Base-by-base conservation (phyloP, 2,329 filamentous ascomycete genomes). In the Sporothrix phasma region DNA sequence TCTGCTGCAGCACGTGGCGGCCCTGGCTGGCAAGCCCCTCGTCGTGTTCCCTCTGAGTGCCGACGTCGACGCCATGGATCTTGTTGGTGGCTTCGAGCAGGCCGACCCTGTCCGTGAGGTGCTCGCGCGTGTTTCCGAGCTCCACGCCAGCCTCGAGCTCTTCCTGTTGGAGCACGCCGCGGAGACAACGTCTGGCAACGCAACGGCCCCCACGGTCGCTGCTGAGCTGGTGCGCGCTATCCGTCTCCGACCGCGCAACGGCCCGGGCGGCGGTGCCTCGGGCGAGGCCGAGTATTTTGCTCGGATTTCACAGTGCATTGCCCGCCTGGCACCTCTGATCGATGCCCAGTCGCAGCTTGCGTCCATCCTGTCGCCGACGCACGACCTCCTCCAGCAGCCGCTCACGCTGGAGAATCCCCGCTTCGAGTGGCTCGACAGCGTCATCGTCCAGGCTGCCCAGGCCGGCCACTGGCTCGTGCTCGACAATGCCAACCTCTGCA, bases 401-500 rank as follows among this genome's bases (percentile, higher is more conserved):
- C 76, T 81, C 37, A 76, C 79, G 2, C 81, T 90, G 26, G 84
- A 87, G 24, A 87, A 88, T 67, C 90, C 92, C 24, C 87, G 88
- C 2, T 99, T 99, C 72, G 91, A 96, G 74, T 99, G 94, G 94
- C 85, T 96, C 1, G 93, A 99, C 73, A 94, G 95, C 64, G 84
- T 95, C 56, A 86, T 99, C 49, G 88, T 97, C 56, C 88, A 92
- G 70, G 93, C 94, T 47, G 80, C 97, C 11, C 83, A 95, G 71
- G 80, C 88, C 69, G 94, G 94, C 15, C 84, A 92, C 66, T 99
- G 94, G 94, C 80, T 99, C 19, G 87, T 99, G 11, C 84, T 99
- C 24, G 94, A 99, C 75, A 97, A 99, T 74, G 94, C 95, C 66
- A 99, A 99, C 71, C 82, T 99, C 64, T 99, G 95, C 77, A 97